These are phyloP conservation scores for Tirmania nivea DNA, from an alignment of 495 filamentous ascomycete species.

Conservation along the genomic window DNA sequence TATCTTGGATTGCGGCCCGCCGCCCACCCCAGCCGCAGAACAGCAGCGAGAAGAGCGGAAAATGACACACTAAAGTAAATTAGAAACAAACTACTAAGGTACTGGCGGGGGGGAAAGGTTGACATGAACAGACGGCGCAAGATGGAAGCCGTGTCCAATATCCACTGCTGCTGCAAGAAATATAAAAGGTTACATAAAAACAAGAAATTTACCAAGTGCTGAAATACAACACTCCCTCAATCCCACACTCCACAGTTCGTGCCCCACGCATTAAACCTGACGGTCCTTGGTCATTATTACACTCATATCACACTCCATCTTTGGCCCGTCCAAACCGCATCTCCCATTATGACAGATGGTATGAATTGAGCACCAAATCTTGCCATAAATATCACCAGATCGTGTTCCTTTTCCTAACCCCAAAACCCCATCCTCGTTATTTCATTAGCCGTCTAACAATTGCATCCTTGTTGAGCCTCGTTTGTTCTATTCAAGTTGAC, in stretches of 20 bases:
- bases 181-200: not conserved
- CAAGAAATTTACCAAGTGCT: not conserved
- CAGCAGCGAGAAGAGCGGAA: not conserved
- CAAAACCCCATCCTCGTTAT: too few relatives aligned
- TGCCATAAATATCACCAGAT: too few relatives aligned
- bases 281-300: not conserved
- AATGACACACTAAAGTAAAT: not conserved
- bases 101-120: not conserved
- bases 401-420: too few relatives aligned
- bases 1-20: too few relatives aligned
- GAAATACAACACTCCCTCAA: not conserved
- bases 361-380: too few relatives aligned
- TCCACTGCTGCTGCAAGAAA: too few relatives aligned
- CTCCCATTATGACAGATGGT: too few relatives aligned
- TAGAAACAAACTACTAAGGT: not conserved
- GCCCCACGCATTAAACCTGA: not conserved
- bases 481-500: conserved; percentile 15
- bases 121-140: too few relatives aligned
- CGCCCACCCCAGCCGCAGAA: not conserved
- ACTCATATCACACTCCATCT: not conserved
- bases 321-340: too few relatives aligned
- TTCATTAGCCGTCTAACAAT: conserved; percentile 11
- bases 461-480: conserved; percentile 16
- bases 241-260: not conserved
- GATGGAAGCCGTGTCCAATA: too few relatives aligned